A percentile compares a stretch with the other conserved stretches of the same genome.
These are phyloP conservation scores for Fusarium phyllophilum DNA, from an alignment of 2,329 filamentous ascomycete genomes.

Conservation along the genomic window DNA sequence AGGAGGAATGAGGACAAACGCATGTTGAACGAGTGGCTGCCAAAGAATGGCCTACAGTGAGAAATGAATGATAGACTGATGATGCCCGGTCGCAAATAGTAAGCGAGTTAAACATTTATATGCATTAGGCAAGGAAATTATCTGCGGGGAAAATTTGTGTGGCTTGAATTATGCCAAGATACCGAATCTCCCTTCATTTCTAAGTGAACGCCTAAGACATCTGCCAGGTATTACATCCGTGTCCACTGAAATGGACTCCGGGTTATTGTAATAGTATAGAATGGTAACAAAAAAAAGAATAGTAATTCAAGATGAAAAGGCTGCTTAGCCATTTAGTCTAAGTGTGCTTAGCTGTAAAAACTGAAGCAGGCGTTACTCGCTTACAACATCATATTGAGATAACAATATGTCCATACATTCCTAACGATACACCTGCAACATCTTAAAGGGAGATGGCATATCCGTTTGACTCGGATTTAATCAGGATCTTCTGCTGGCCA, in stretches of 20 bases:
- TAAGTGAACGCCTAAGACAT: background rate
- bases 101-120: background rate
- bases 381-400: background rate
- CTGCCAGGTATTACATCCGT: no score
- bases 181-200: background rate
- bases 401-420: background rate
- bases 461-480: background rate
- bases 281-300: background rate
- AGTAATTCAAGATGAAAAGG: background rate
- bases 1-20: background rate
- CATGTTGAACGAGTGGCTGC: background rate
- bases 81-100: rapidly evolving
- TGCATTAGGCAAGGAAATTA: background rate
- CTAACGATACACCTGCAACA: background rate
- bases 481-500: background rate
- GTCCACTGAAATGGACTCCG: rapidly evolving
- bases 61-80: background rate
- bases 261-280: background rate
- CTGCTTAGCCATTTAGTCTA: rapidly evolving
- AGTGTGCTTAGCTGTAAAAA: background rate
- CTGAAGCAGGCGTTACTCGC: background rate
- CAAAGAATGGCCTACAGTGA: background rate
- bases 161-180: background rate
- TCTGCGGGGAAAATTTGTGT: no score
- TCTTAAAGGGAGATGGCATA: background rate